phyloP scores from a whole-genome alignment of 1,284 basidiomycete genomes.

The Phaffia rhodozyma region DNA sequence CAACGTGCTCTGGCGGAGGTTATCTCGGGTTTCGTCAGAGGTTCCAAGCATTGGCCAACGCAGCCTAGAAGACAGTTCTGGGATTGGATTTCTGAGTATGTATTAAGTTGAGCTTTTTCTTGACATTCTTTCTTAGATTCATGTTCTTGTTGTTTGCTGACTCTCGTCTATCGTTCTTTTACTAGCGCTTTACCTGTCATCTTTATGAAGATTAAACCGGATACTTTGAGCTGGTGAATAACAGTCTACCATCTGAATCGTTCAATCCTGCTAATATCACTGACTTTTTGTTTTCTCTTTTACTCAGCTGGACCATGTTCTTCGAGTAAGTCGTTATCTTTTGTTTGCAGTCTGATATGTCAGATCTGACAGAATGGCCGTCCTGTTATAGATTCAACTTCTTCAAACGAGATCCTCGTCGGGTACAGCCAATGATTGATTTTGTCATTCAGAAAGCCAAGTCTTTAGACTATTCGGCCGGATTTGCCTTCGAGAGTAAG shows the following conservation, averaged over 20 bases:
- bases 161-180: neutral
- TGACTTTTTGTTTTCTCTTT: neutral
- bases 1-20: slow-evolving; percentile 84
- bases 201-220: slow-evolving; percentile 30
- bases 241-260: slow-evolving; percentile 19
- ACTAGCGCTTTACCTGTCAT: slow-evolving; percentile 9
- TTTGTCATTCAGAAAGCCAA: slow-evolving; percentile 57
- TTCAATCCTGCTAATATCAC: neutral
- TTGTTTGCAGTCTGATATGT: too few relatives aligned
- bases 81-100: slow-evolving; percentile 62
- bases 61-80: slow-evolving; percentile 52
- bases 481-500: slow-evolving; percentile 62
- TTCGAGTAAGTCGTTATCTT: slow-evolving; percentile 34
- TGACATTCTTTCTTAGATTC: slow-evolving; percentile 20
- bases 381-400: slow-evolving; percentile 28
- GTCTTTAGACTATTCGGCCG: slow-evolving; percentile 64
- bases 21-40: slow-evolving; percentile 59
- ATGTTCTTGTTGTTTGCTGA: slow-evolving; percentile 8
- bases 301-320: slow-evolving; percentile 30
- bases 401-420: slow-evolving; percentile 68
- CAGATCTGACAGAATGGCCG: too few relatives aligned
- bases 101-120: slow-evolving; percentile 55
- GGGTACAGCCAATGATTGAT: slow-evolving; percentile 61
- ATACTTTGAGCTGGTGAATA: slow-evolving; percentile 36
- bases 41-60: slow-evolving; percentile 81